A percentile compares a stretch with the other conserved stretches of the same genome.
phyloP scores from a whole-genome alignment of 192 early-diverging fungal genomes.

The Gaertneriomyces semiglobifer region DNA sequence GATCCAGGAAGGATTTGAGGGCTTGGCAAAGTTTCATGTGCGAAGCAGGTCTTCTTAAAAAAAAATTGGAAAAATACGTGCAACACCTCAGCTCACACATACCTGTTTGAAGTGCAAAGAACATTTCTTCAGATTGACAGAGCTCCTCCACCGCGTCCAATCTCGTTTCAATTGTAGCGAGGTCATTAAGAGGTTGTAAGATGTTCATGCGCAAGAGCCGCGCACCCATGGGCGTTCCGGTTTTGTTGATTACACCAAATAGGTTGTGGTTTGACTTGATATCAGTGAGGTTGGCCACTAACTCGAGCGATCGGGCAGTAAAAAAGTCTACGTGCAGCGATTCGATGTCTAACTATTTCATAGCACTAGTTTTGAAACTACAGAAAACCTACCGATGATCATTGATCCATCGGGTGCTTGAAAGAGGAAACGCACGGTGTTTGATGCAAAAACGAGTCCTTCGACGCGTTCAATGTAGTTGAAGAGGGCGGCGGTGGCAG shows the following conservation, averaged over 20 bases:
- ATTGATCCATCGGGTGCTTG: slow-evolving; percentile 48
- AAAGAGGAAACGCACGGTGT: slow-evolving; percentile 59
- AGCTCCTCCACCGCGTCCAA: slow-evolving; percentile 57
- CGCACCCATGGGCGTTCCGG: slow-evolving; percentile 65
- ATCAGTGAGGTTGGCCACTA: slow-evolving; percentile 50
- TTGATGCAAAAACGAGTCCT: slow-evolving; percentile 21
- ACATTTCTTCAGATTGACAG: too few species aligned
- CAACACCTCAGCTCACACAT: too few species aligned
- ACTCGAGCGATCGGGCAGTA: slow-evolving; percentile 62
- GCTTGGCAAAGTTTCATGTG: too few species aligned
- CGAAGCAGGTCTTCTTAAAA: too few species aligned
- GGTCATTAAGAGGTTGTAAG: slow-evolving; percentile 63
- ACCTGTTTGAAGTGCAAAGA: too few species aligned
- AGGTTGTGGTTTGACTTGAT: slow-evolving; percentile 50
- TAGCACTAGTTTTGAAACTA: not conserved
- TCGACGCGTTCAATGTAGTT: slow-evolving; percentile 30
- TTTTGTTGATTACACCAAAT: slow-evolving; percentile 60
- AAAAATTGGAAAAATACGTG: too few species aligned
- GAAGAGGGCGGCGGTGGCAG: slow-evolving; percentile 51
- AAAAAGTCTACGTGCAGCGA: slow-evolving; percentile 45
- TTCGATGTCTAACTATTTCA: not conserved
- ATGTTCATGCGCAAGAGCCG: slow-evolving; percentile 73
- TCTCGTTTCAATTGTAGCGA: slow-evolving; percentile 50
- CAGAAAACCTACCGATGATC: slow-evolving; percentile 35
- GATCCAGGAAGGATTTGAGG: too few species aligned